Base-by-base conservation (phyloP, 2,329 filamentous ascomycete species). In the Aspergillus intermedius region DNA sequence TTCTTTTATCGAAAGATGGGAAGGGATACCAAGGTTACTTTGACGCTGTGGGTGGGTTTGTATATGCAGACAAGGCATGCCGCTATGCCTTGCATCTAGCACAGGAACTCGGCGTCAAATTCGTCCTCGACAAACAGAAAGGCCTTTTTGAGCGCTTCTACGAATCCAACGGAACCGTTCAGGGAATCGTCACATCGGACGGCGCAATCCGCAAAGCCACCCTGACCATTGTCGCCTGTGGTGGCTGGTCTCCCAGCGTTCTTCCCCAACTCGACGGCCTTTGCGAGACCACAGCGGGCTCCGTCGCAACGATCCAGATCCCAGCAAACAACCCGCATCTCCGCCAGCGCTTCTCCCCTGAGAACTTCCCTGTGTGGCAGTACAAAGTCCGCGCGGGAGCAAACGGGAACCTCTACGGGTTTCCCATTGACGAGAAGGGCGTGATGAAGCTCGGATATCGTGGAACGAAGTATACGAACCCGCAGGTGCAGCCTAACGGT, bases 391-490 rank as follows among this genome's bases (percentile, higher is more conserved):
- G 63, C 42, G 61, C 68, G 5, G 63, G 68, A 13, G 56, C 60
- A 4, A 57, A 65, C 6, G 74, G 71, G 0, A 74, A 73, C 1
- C 61, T 78, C 0, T 77, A 78, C 52, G 76, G 76, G 13, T 77
- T 80, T 42, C 69, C 77, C 0, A 57, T 68, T 0, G 69, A 72
- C 19, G 62, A 70, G 7, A 53, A 71, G 3, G 71, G 76, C 0
- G 55, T 68, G n/a, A 54, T 78, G 45, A 77, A 78, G 54, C 68
- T 77, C 49, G 77, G 73, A 1, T 81, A 73, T 49, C 68, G 77
- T 1, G 75, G 73, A 1, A 76, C 68, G 0, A 80, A 80, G 57
- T 77, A 69, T 54, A 75, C 74, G 2, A 76, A 78, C 50, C 72
- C 71, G 0, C 50, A 64, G 19, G 15, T 45, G 0, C 69, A 71